Evolutionary conservation across 441 rosid genomes (phyloP), one percentile per base, ranked within the genome.

Genomic region (Rhodomyrtus psidioides): DNA sequence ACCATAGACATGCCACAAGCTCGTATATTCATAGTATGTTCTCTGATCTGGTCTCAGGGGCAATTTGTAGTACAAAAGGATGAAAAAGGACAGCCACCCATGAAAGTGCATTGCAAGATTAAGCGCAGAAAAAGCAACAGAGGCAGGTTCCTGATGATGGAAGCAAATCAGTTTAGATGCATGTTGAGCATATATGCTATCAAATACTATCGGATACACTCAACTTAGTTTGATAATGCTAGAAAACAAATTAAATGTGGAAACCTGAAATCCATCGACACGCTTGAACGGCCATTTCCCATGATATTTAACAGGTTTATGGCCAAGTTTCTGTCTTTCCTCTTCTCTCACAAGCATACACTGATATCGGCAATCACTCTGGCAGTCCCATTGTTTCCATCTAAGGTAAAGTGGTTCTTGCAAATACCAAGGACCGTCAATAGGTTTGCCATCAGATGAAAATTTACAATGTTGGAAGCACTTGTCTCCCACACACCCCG

Each of bases 211-310:
- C 17, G 39, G 79, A 39, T 21, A 86, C 56, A 28, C 34, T 46
- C 44, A 62, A 84, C 34, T 70, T 49, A 59, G 26, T 83, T 62
- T 53, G 51, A 76, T 74, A 59, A 53, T 60, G 60, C 58, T 65
- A 56, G 57, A 30, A 83, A 28, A 6, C 49, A 86, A 54, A 79
- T 75, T 44, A 84, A 39, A 19, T 85, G 53, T 46, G 62, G 55
- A 59, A 85, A 96, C 99, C 98, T 95, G 99, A 84, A 96, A 93
- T 74, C 98, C 98, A 82, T 91, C 93, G 27, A 92, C 94, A 88
- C 96, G 96, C 87, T 89, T 90, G 90, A 97, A 96, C 55, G 99
- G 98, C 99, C 99, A 97, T 93, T 95, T 97, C 62, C 99, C 98
- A 89, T 97, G 97, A 92, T 96, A 96, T 90, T 96, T 97, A 83